Evolutionary conservation across 2,329 filamentous ascomycete species (phyloP).

Genomic region (Ceratocystis variospora): DNA sequence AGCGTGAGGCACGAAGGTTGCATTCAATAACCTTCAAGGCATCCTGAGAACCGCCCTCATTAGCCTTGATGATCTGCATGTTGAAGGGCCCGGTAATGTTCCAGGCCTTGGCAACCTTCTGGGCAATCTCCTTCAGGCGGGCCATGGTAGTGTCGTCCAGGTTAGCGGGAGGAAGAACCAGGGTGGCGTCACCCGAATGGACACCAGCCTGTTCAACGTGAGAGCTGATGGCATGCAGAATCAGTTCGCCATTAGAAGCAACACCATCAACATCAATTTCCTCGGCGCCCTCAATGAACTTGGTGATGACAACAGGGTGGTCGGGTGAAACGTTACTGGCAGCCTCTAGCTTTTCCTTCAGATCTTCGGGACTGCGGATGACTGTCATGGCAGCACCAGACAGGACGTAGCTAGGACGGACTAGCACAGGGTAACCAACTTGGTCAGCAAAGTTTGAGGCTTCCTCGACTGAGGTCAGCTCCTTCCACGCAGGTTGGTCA

Average conservation of each 20-base stretch:
- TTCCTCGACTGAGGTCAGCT: constrained; percentile 76
- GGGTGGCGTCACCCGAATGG: constrained; percentile 91
- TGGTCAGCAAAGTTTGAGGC: constrained; percentile 74
- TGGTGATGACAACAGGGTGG: constrained; percentile 94
- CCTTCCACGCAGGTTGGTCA: constrained; percentile 96
- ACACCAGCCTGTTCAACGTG: constrained; percentile 96
- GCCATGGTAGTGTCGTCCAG: constrained; percentile 66
- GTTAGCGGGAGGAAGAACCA: constrained; percentile 74
- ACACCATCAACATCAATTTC: constrained; percentile 97
- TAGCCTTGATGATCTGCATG: constrained; percentile 98
- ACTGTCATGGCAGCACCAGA: constrained; percentile 98
- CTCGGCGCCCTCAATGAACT: constrained; percentile 92
- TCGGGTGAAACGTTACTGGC: constrained; percentile 86
- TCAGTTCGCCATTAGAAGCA: constrained; percentile 67
- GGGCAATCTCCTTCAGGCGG: constrained; percentile 85
- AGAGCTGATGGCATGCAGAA: constrained; percentile 86
- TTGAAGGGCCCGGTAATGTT: constrained; percentile 97
- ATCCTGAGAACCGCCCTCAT: constrained; percentile 54
- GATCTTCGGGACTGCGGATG: constrained; percentile 72
- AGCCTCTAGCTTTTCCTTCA: constrained; percentile 88
- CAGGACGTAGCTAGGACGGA: constrained; percentile 87
- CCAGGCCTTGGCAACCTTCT: constrained; percentile 95
- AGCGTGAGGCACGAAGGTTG: constrained; percentile 91
- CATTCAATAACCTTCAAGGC: constrained; percentile 94
- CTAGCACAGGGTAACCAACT: constrained; percentile 87